Evolutionary conservation across 176 grass and related monocot genomes (phyloP), one percentile per base, ranked within the genome.

Genomic region (Elaeis guineensis): DNA sequence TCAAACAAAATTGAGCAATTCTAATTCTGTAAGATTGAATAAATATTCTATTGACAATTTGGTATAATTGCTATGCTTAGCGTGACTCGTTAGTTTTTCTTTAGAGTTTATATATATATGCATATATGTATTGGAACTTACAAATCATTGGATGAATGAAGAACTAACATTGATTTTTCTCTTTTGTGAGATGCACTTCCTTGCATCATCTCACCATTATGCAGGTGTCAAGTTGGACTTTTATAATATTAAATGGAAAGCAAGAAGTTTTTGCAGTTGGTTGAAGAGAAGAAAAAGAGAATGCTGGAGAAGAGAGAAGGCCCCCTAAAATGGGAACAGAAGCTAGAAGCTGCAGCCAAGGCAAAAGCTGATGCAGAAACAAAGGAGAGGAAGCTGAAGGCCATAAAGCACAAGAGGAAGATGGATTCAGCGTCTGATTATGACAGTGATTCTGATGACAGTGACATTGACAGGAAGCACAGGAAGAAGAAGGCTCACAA

Each of bases 181-280:
- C 79, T 87, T 97, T 78, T 88, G 77, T 89, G 93, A 98, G 87
- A 98, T 98, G 93, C 87, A 88, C 87, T 85, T 92, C 81, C 87
- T 98, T 98, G 93, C 84, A 91, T 92, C 93, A 88, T 97, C 80
- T 85, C 87, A 89, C 48, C 62, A 72, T 76, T 77, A 72, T 89
- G 76, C 87, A 97, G 87, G 83, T 85, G 83, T 85, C 49, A 63
- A 70, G 61, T 64, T 16, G 50, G 49, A 80, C 25, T 79, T 74
- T 69, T 69, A 60, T 76, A 62, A 17, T 7, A 39, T 0, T 22
- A 66, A 83, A 97, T 97, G 93, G 93, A 97, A 21, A 51, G 71
- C 65, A 92, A 80, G 69, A 97, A 76, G 66, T 97, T 97, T 70
- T 79, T 97, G 51, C 81, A 97, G 69, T 49, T 97, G 81, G 81